phyloP scores from a whole-genome alignment of 108 stramenopile genomes.

The Cyclotella baltica region DNA sequence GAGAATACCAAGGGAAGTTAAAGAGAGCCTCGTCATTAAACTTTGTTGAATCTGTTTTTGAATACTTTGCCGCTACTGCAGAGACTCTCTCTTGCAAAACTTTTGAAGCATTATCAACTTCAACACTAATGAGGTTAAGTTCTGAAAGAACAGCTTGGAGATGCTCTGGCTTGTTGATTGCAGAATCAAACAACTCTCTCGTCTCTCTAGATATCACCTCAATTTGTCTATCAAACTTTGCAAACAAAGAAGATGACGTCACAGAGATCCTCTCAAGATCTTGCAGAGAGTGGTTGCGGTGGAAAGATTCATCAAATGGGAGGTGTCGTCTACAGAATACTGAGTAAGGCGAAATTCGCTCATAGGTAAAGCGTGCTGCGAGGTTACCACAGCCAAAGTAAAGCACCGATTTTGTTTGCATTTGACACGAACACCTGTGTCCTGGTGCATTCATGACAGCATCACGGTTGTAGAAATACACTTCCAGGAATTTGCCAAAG shows the following conservation, averaged over 20 bases:
- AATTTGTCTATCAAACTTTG: slow-evolving; percentile 88
- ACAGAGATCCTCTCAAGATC: slow-evolving; percentile 81
- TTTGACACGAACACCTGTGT: slow-evolving; percentile 68
- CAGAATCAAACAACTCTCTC: slow-evolving; percentile 70
- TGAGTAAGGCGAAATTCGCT: slow-evolving; percentile 79
- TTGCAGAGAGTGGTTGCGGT: slow-evolving; percentile 67
- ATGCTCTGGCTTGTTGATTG: slow-evolving; percentile 79
- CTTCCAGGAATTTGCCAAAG: slow-evolving; percentile 97
- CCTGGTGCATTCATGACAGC: slow-evolving; percentile 79
- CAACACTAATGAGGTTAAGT: slow-evolving; percentile 77
- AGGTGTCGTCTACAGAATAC: slow-evolving; percentile 85
- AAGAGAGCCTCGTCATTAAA: slow-evolving; percentile 49
- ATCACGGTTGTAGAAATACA: slow-evolving; percentile 92
- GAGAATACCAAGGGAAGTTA: slow-evolving; percentile 63
- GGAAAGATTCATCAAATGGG: slow-evolving; percentile 84
- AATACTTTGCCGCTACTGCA: slow-evolving; percentile 71
- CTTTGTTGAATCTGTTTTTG: slow-evolving; percentile 29
- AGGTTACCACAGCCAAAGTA: slow-evolving; percentile 91
- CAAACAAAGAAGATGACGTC: slow-evolving; percentile 80
- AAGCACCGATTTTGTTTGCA: slow-evolving; percentile 84
- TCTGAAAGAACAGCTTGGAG: slow-evolving; percentile 85
- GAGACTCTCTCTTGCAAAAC: slow-evolving; percentile 88
- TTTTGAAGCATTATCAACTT: slow-evolving; percentile 85
- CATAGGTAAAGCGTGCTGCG: slow-evolving; percentile 92
- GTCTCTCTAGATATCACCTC: slow-evolving; percentile 88